Base-by-base conservation (phyloP, 495 filamentous ascomycete species). In the Xylaria curta region DNA sequence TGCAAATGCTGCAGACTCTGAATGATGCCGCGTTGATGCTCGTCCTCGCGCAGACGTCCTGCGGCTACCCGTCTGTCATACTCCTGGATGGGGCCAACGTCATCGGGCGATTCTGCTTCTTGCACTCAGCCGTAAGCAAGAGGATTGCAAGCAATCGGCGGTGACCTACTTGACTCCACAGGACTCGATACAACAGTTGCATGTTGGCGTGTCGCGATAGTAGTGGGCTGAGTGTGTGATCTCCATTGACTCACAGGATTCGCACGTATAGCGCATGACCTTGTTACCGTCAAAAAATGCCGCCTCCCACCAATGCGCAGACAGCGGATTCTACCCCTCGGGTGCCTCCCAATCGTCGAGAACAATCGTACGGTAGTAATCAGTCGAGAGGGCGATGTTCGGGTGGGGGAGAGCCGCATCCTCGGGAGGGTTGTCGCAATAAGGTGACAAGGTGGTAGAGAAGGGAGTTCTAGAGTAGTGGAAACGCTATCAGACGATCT, bases 21-120 rank as follows among this genome's bases (percentile, higher is more conserved):
- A 64, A 99, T 92, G 72, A 99, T 96, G 26, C 89, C 93, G 85
- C 97, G 85, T 78, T 99, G 96, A 76, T 98, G 93, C 61, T 93
- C 87, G 77, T 99, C 96, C 80, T 98, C 93, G 66, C 91, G 86
- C 62, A 99, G 79, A 69, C 89, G 80, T 19, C 93, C 93, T 61
- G 83, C 80, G 51, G 87, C 82, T 17, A 99, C 94, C 54, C 95
- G 88, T 40, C 84, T 81, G 75, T 98, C 91, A 78, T 99, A 99
- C 80, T 98, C 96, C 59, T 89, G 86, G 74, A 98, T 81, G 1
- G 96, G 96, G 1, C 95, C 95, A 68, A 85, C 47, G 19, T 62
- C 68, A 53, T 78, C 75, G 59, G 73, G n/a, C 68, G 70, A 53
- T 28, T 58, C 66, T 26, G 24, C 71, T 76, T 64, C 56, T 49